These are phyloP conservation scores for Ceratobasidium sp. DNA, from an alignment of 1,284 basidiomycete genomes.

Conservation along the genomic window DNA sequence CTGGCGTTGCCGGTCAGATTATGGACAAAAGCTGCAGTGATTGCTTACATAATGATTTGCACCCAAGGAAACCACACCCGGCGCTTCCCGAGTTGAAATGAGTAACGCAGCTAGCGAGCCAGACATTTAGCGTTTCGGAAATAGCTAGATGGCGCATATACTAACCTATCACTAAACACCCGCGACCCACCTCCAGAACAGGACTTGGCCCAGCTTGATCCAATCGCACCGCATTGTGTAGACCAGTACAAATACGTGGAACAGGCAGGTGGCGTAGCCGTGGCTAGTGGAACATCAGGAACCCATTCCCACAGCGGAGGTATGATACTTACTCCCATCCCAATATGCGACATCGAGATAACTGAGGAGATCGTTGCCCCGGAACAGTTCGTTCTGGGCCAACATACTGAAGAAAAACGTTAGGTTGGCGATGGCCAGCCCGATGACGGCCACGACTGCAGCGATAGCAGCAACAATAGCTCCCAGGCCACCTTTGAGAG, in stretches of 20 bases:
- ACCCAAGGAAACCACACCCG: slow-evolving; percentile 33
- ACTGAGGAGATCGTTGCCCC: slow-evolving; percentile 11
- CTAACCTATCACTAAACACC: slow-evolving; percentile 24
- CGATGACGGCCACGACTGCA: not conserved
- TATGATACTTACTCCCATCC: slow-evolving; percentile 9
- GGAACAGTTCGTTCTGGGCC: not conserved
- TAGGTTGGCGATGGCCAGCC: slow-evolving; percentile 22
- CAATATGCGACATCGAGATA: slow-evolving; percentile 33
- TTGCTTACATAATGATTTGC: slow-evolving; percentile 20
- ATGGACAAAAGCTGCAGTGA: no score
- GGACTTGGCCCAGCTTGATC: slow-evolving; percentile 15
- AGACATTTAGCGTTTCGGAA: not conserved
- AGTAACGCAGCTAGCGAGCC: slow-evolving; percentile 16
- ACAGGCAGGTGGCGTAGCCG: not conserved
- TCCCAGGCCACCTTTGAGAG: no score
- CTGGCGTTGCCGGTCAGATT: no score
- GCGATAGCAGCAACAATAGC: slow-evolving; percentile 4
- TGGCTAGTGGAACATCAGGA: not conserved
- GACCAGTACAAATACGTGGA: slow-evolving; percentile 37
- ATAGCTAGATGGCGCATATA: not conserved
- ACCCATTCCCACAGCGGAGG: not conserved
- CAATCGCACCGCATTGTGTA: slow-evolving; percentile 25
- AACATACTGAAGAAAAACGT: slow-evolving; percentile 23
- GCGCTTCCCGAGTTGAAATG: slow-evolving; percentile 27
- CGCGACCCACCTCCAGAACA: slow-evolving; percentile 23